Evolutionary conservation across 1,139 yeast species (phyloP), one percentile per base, ranked within the genome.

Genomic region (Ogataea hybrid): DNA sequence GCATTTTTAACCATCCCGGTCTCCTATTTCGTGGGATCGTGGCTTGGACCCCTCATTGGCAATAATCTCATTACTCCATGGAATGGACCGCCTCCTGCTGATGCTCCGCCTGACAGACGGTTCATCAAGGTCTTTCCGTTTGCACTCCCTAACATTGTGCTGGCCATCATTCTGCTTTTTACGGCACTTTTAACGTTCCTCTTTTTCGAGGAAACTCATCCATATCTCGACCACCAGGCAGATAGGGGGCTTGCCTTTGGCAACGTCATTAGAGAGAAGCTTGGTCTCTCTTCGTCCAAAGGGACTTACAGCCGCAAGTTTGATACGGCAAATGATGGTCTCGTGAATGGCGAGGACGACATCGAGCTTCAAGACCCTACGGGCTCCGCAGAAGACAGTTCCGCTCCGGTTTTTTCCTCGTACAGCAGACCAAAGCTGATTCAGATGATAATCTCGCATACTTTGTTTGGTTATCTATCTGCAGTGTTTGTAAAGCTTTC

Each of bases 1-100:
- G 84, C 83, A 2, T 78, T 80, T 57, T 69, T 79, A 31, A 74
- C 77, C 5, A 67, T 80, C 64, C 83, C 86, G 0, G 59, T 80
- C 37, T 62, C 79, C 22, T 81, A 78, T 73, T 79, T 77, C 54
- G 54, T 77, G 14, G 87, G 86, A 1, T 62, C 68, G 40, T 71
- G 77, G 12, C 47, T 79, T 33, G 85, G 85, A 0, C 87, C 88
- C 1, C 63, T 75, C 51, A 67, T 32, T 12, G 35, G 25, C 7
- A 21, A 32, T 25, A 32, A 21, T 32, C 20, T 32, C 10, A 32
- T 11, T 7, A 20, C 25, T 11, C 35, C 35, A 20, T 32, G 27
- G 27, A 32, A 20, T 14, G 35, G 35, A 9, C 25, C 35, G n/a
- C 25, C 25, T 6, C 27, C 35, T n/a, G 25, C 25, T 16, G 35